Evolutionary conservation across 805 yeast genomes (phyloP).

Genomic region (Priceomyces haplophilus): DNA sequence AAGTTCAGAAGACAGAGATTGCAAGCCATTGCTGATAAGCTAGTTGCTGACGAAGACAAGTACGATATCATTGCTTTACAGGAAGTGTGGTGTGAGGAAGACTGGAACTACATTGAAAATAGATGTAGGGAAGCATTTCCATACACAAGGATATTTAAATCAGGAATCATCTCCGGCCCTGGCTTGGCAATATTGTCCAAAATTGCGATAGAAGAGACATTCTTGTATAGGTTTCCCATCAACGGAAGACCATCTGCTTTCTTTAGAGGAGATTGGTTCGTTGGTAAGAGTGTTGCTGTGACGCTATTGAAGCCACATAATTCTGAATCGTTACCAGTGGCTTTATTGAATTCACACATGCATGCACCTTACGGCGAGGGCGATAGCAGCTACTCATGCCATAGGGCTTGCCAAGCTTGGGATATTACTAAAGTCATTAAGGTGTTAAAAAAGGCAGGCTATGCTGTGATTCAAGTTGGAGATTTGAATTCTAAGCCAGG

Average conservation of each 20-base stretch:
- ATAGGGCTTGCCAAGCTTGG: constrained; percentile 96
- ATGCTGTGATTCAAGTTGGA: constrained; percentile 86
- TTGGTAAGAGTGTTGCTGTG: constrained; percentile 84
- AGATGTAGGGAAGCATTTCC: constrained; percentile 52
- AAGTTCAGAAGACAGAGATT: constrained; percentile 63
- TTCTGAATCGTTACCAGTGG: constrained; percentile 54
- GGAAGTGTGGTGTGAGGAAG: constrained; percentile 87
- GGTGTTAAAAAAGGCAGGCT: constrained; percentile 66
- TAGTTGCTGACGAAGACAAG: constrained; percentile 42
- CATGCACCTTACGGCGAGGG: constrained; percentile 91
- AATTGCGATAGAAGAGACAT: constrained; percentile 77
- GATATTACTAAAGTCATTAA: constrained; percentile 71
- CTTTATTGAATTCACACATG: constrained; percentile 88
- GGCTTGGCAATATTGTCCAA: constrained; percentile 84
- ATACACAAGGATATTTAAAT: constrained; percentile 63
- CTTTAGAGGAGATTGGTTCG: constrained; percentile 95
- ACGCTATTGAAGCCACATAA: constrained; percentile 55
- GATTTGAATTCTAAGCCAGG: constrained; percentile 90
- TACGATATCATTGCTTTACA: constrained; percentile 92
- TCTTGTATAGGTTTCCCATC: constrained; percentile 79
- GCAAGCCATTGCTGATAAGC: constrained; percentile 65
- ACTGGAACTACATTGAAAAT: constrained; percentile 64
- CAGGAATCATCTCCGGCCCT: constrained; percentile 91
- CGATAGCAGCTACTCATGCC: constrained; percentile 86
- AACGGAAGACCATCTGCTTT: constrained; percentile 95